A percentile compares a stretch with the other conserved stretches of the same genome.
Evolutionary conservation across 371 early-diverging fungal genomes (phyloP).

Genomic region (Rhizomucor miehei): DNA sequence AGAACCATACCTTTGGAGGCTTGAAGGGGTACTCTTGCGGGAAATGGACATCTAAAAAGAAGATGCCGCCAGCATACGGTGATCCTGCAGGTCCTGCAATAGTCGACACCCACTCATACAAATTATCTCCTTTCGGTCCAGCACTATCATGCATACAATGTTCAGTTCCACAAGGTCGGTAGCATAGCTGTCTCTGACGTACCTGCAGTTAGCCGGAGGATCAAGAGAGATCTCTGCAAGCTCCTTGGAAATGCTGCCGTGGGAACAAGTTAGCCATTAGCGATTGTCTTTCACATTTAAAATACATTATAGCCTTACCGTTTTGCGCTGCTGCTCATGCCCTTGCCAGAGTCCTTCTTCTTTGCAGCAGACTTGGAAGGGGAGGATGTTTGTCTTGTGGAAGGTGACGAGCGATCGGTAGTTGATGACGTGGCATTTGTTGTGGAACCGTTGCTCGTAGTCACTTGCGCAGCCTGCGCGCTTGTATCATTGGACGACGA

Average conservation of each 20-base stretch:
- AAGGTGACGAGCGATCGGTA: constrained; percentile 16
- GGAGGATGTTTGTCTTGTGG: constrained; percentile 14
- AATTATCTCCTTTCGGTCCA: constrained; percentile 93
- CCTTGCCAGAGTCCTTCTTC: constrained; percentile 29
- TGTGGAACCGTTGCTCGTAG: constrained; percentile 7
- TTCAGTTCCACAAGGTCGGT: not conserved
- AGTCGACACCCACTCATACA: constrained; percentile 96
- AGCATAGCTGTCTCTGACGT: constrained; percentile 6
- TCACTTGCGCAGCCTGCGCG: constrained; percentile 10
- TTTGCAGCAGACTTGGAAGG: constrained; percentile 20
- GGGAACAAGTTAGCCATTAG: not conserved
- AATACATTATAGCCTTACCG: constrained; percentile 37
- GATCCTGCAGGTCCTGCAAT: constrained; percentile 87
- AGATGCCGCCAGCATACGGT: constrained; percentile 87
- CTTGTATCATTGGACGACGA: constrained; percentile 12
- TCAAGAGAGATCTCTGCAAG: constrained; percentile 93
- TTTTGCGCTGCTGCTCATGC: constrained; percentile 57
- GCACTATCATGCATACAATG: constrained; percentile 54
- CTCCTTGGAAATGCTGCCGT: constrained; percentile 85
- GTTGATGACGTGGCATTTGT: constrained; percentile 17
- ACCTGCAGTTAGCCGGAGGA: constrained; percentile 94
- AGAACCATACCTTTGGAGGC: constrained; percentile 84
- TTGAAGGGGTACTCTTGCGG: constrained; percentile 99
- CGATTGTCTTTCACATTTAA: not conserved
- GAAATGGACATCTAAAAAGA: constrained; percentile 97